A percentile compares a stretch with the other conserved stretches of the same genome.
phyloP scores from a whole-genome alignment of 2,329 filamentous ascomycete species.

The Sphaerulina musiva region DNA sequence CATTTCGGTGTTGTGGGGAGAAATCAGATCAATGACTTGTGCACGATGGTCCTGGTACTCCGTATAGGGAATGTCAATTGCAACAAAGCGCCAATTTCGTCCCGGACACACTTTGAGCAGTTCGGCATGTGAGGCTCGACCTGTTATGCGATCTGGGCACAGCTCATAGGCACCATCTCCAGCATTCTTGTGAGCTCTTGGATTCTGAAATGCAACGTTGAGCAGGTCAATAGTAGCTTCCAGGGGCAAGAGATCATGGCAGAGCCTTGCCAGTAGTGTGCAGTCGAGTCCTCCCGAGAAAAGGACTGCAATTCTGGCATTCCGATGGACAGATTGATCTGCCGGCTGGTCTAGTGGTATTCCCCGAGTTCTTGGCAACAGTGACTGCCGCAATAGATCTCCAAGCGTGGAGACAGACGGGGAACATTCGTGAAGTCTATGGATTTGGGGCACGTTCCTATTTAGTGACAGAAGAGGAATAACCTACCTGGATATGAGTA shows the following conservation, averaged over 20 bases:
- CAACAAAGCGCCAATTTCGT: slow-evolving; percentile 75
- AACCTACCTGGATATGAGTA: slow-evolving; percentile 33
- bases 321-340: background rate
- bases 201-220: slow-evolving; percentile 97
- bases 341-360: slow-evolving; percentile 48
- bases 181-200: slow-evolving; percentile 50
- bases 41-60: slow-evolving; percentile 64
- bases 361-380: slow-evolving; percentile 45
- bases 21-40: slow-evolving; percentile 68
- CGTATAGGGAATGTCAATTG: slow-evolving; percentile 74
- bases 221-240: slow-evolving; percentile 74
- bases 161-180: slow-evolving; percentile 57
- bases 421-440: slow-evolving; percentile 19
- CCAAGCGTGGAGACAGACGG: slow-evolving; percentile 23
- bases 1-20: slow-evolving; percentile 97
- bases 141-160: slow-evolving; percentile 87
- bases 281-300: slow-evolving; percentile 96
- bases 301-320: slow-evolving; percentile 63
- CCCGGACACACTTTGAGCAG: slow-evolving; percentile 61
- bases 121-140: slow-evolving; percentile 71
- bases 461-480: slow-evolving; percentile 30
- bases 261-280: slow-evolving; percentile 73
- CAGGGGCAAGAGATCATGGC: slow-evolving; percentile 65
- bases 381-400: slow-evolving; percentile 23
- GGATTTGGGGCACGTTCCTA: slow-evolving; percentile 9